Evolutionary conservation across 2,329 filamentous ascomycete genomes (phyloP).

Genomic region (Cephalotrichum gorgonifer): DNA sequence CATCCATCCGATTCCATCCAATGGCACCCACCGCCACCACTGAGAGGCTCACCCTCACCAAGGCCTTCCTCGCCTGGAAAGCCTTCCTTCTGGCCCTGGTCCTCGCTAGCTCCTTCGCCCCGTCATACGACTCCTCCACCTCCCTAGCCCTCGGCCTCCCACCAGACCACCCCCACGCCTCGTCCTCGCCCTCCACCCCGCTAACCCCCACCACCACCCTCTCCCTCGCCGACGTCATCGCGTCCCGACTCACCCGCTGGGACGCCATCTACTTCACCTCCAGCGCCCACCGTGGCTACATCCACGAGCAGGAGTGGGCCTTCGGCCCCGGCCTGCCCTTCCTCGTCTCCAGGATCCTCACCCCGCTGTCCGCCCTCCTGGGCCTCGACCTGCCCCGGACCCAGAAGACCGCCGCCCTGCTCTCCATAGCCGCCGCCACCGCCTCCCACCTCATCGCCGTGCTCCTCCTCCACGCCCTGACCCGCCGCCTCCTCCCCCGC

Average conservation of each 20-base stretch:
- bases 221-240: constrained; percentile 18
- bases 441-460: constrained; percentile 68
- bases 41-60: constrained; percentile 15
- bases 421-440: constrained; percentile 60
- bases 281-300: constrained; percentile 50
- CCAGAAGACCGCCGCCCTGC: constrained; percentile 18
- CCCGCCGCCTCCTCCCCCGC: constrained; percentile 41
- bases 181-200: constrained; percentile 23
- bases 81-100: constrained; percentile 52
- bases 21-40: background rate
- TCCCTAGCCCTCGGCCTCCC: constrained; percentile 30
- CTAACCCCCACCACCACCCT: constrained; percentile 4
- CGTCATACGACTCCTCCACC: constrained; percentile 72
- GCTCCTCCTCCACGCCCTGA: constrained; percentile 57
- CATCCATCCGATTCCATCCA: background rate
- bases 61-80: constrained; percentile 57
- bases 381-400: background rate
- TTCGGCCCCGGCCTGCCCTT: constrained; percentile 48
- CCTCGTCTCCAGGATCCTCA: constrained; percentile 17
- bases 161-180: constrained; percentile 21
- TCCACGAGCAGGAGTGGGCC: constrained; percentile 79
- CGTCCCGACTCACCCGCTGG: constrained; percentile 60
- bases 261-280: constrained; percentile 70
- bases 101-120: constrained; percentile 33
- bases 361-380: constrained; percentile 5